A percentile compares a stretch with the other conserved stretches of the same genome.
phyloP scores from a whole-genome alignment of 1,284 basidiomycete genomes.

The Bjerkandera adusta region DNA sequence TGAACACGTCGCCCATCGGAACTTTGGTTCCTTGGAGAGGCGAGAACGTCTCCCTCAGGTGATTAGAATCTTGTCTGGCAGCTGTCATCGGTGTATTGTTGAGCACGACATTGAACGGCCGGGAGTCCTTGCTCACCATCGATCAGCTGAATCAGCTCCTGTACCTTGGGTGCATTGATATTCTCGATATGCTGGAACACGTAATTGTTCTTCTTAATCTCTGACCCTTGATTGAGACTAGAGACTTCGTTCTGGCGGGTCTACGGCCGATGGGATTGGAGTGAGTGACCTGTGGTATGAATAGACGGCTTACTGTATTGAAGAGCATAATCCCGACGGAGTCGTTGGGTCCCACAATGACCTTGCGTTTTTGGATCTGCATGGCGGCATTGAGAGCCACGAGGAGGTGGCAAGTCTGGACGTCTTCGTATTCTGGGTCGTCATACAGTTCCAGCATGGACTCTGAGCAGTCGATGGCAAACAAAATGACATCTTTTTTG shows the following conservation, averaged over 20 bases:
- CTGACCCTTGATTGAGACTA: slow-evolving; percentile 58
- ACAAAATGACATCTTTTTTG: slow-evolving; percentile 82
- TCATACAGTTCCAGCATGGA: slow-evolving; percentile 82
- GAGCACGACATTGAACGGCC: neutral
- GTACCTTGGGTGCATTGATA: slow-evolving; percentile 79
- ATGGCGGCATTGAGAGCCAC: slow-evolving; percentile 79
- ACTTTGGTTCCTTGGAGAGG: slow-evolving; percentile 52
- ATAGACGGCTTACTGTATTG: slow-evolving; percentile 76
- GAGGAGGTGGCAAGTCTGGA: slow-evolving; percentile 63
- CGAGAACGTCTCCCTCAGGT: slow-evolving; percentile 59
- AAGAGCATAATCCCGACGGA: slow-evolving; percentile 88
- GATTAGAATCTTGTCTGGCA: slow-evolving; percentile 53
- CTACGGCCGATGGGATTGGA: no score
- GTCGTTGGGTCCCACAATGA: slow-evolving; percentile 84
- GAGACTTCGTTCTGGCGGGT: slow-evolving; percentile 45
- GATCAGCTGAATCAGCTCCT: slow-evolving; percentile 67
- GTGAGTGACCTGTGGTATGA: neutral
- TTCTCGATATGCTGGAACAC: slow-evolving; percentile 76
- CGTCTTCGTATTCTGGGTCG: slow-evolving; percentile 58
- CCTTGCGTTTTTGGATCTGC: slow-evolving; percentile 87
- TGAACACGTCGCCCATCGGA: slow-evolving; percentile 83
- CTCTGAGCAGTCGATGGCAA: slow-evolving; percentile 90
- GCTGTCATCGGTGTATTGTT: slow-evolving; percentile 33
- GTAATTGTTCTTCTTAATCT: slow-evolving; percentile 74
- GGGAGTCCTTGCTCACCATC: slow-evolving; percentile 55